These are phyloP conservation scores for Thinopyrum elongatum DNA, from an alignment of 176 grass and related monocot species.

Conservation along the genomic window DNA sequence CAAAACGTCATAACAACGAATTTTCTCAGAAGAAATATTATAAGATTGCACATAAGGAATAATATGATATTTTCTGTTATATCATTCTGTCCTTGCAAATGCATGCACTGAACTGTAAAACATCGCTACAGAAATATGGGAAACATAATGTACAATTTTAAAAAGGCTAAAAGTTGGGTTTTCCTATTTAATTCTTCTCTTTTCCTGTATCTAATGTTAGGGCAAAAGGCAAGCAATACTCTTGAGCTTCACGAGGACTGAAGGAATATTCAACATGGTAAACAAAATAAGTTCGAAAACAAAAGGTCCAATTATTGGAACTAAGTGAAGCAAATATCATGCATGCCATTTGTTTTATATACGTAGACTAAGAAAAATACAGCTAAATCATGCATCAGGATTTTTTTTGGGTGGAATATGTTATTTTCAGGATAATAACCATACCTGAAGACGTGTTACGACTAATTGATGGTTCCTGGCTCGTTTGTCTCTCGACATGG, in stretches of 20 bases:
- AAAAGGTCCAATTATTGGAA: not conserved
- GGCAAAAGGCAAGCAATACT: not conserved
- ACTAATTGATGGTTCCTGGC: not conserved
- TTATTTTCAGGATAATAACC: not conserved
- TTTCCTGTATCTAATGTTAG: not conserved
- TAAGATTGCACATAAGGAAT: not conserved
- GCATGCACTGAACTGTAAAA: not conserved
- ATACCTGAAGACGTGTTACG: conserved; percentile 43
- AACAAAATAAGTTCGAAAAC: not conserved
- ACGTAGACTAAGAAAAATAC: not conserved
- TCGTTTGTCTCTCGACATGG: conserved; percentile 12
- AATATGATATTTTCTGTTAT: not conserved
- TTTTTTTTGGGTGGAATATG: not conserved
- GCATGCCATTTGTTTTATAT: conserved; percentile 12
- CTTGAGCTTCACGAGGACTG: not conserved
- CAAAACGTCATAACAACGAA: not conserved
- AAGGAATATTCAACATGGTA: not conserved
- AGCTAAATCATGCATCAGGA: not conserved
- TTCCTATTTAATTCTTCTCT: not conserved
- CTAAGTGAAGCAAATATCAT: not conserved
- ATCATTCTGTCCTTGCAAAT: not conserved
- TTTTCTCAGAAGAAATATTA: not conserved
- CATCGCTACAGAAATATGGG: not conserved
- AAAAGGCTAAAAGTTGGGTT: not conserved
- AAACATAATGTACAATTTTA: not conserved